Conservation (phyloP, 2,329 filamentous ascomycete species). For the Xenoacremonium recifei region DNA sequence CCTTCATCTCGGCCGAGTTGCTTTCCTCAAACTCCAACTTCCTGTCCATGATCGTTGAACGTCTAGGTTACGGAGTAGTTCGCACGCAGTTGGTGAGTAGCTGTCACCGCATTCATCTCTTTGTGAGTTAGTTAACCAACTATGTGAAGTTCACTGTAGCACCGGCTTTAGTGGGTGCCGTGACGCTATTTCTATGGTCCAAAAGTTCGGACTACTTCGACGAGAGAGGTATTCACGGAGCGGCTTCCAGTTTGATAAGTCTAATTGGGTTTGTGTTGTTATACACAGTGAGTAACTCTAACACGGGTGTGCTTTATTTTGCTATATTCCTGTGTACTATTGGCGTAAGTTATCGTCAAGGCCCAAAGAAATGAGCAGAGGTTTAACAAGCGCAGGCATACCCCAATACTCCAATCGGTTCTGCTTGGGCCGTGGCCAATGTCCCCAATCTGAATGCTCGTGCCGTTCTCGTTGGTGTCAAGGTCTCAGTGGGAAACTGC, state of each 20-base stretch:
- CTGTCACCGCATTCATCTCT: no score
- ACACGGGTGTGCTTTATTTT: constrained; percentile 7
- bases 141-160: not conserved
- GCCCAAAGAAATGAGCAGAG: no score
- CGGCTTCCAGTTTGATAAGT: constrained; percentile 3
- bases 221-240: constrained; percentile 6
- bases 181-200: not conserved
- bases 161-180: not conserved
- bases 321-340: constrained; percentile 11
- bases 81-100: constrained; percentile 7
- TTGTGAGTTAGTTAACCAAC: no score
- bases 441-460: constrained; percentile 9
- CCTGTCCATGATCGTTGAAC: constrained; percentile 6
- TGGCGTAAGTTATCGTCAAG: no score
- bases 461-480: constrained; percentile 3
- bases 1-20: constrained; percentile 1
- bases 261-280: constrained; percentile 7
- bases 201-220: not conserved
- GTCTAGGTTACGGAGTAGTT: constrained; percentile 5
- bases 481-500: constrained; percentile 5
- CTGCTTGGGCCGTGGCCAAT: constrained; percentile 6
- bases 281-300: constrained; percentile 1
- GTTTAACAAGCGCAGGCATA: constrained; percentile 8
- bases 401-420: constrained; percentile 4
- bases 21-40: constrained; percentile 9